Percentiles rank a stretch among this genome's conserved stretches.
Evolutionary conservation across 139 green algal genomes (phyloP).

Genomic region (Deuterostichococcus epilithicus): DNA sequence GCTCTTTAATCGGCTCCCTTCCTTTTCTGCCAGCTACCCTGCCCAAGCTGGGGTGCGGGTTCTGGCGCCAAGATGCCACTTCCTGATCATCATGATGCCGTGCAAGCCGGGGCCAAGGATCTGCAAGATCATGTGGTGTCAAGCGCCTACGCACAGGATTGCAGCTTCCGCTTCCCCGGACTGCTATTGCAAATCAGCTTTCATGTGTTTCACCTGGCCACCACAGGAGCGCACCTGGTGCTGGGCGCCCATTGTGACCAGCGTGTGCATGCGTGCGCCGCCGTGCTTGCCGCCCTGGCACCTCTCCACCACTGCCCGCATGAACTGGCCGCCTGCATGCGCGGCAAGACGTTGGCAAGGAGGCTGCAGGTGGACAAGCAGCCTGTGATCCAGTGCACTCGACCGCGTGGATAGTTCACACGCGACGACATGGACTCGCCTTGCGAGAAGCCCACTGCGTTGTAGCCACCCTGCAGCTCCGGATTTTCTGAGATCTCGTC

Average conservation of each 20-base stretch:
- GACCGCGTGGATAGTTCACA: background rate
- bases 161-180: too few relatives aligned
- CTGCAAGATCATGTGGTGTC: too few relatives aligned
- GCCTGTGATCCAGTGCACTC: background rate
- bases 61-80: too few relatives aligned
- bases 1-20: too few relatives aligned
- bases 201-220: background rate
- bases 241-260: slow-evolving; percentile 81
- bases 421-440: slow-evolving; percentile 17
- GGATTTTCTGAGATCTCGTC: slow-evolving; percentile 40
- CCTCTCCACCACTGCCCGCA: slow-evolving; percentile 74
- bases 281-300: slow-evolving; percentile 58
- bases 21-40: too few relatives aligned
- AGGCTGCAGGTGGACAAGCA: background rate
- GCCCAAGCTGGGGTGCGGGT: too few relatives aligned
- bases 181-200: too few relatives aligned
- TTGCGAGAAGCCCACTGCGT: slow-evolving; percentile 83
- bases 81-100: too few relatives aligned
- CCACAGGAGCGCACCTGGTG: slow-evolving; percentile 51
- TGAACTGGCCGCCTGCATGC: slow-evolving; percentile 69
- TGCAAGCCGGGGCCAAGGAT: too few relatives aligned
- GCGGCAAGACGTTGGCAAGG: background rate
- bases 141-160: too few relatives aligned
- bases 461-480: slow-evolving; percentile 70
- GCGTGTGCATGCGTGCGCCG: slow-evolving; percentile 44